A percentile compares a stretch with the other conserved stretches of the same genome.
Conservation (phyloP, 768 basidiomycete species). For the Polyporus arcularius region DNA sequence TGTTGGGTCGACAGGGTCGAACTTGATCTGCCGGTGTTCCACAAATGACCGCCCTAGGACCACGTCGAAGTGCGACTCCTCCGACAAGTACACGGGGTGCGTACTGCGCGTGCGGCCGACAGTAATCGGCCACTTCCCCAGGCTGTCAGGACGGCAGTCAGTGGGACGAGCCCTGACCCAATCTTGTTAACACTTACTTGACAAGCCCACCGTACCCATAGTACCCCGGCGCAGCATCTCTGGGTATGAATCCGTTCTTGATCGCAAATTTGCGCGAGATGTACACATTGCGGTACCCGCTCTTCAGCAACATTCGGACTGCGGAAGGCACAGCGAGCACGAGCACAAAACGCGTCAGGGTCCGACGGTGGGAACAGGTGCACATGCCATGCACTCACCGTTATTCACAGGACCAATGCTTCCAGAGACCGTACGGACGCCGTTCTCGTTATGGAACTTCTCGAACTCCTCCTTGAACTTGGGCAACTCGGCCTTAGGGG, state of each 20-base stretch:
- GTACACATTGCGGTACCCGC: slow-evolving; percentile 92
- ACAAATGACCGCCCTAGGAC: slow-evolving; percentile 88
- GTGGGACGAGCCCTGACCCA: not conserved
- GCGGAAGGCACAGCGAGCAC: slow-evolving; percentile 1
- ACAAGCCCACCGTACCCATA: slow-evolving; percentile 93
- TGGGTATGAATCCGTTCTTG: slow-evolving; percentile 84
- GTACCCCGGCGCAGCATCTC: slow-evolving; percentile 83
- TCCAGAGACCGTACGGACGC: slow-evolving; percentile 90
- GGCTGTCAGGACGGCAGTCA: slow-evolving; percentile 33
- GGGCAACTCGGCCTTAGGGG: slow-evolving; percentile 51
- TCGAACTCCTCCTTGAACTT: slow-evolving; percentile 77
- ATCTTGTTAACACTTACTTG: slow-evolving; percentile 40
- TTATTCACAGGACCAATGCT: slow-evolving; percentile 88
- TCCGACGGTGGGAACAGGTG: not conserved
- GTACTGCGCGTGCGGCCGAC: slow-evolving; percentile 41
- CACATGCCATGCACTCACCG: slow-evolving; percentile 48
- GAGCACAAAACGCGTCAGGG: slow-evolving; percentile 1
- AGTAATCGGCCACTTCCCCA: slow-evolving; percentile 88
- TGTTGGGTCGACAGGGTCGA: slow-evolving; percentile 82
- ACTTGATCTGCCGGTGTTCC: slow-evolving; percentile 76
- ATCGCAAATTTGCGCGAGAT: slow-evolving; percentile 92
- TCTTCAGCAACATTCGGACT: slow-evolving; percentile 94
- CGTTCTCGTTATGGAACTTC: slow-evolving; percentile 87
- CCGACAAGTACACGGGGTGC: slow-evolving; percentile 79
- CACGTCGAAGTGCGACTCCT: slow-evolving; percentile 95